Evolutionary conservation across 768 basidiomycete species (phyloP), one percentile per base, ranked within the genome.

Genomic region (Tulasnella sp.): DNA sequence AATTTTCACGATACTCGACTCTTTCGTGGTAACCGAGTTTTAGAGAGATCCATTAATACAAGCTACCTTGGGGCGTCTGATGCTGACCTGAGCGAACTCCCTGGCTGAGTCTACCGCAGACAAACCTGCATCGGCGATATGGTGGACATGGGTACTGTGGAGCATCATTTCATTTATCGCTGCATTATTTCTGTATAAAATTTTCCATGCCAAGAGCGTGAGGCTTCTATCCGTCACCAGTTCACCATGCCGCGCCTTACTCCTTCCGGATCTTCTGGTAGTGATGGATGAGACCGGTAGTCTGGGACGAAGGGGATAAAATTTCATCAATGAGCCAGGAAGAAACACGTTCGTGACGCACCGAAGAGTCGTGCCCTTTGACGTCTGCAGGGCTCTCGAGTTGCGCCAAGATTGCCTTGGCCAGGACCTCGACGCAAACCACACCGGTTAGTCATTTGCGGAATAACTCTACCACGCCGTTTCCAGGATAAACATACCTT

Each of bases 261-360:
- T 64, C 62, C 30, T 74, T 72, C 52, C 92, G 79, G 75, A 84
- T 74, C 69, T 86, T 85, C 78, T 94, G 90, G 74, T 94, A 99
- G 74, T 90, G 94, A 73, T 96, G 87, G 71, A 99, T 97, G 59
- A 99, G 76, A 19, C 94, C 93, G 2, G 92, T 90, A 0, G 94
- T 99, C 87, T 92, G 65, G 10, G 62, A 29, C 50, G 60, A 27
- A 49, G 48, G n/a, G 30, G 59, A 3, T 4, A 49, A 25, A 15
- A 46, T 38, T 61, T 24, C 42, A 27, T n/a, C 19, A 54, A 41
- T 10, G 41, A 9, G 49, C 44, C 15, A 9, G 5, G 57, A 22
- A 10, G 11, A 49, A 11, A 19, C 11, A 19, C 41, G 41, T n/a
- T n/a, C n/a, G n/a, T n/a, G 44, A 57, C 75, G 65, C 63, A 77